Percentiles rank a stretch among this genome's conserved stretches.
Evolutionary conservation across 2,329 filamentous ascomycete genomes (phyloP).

Genomic region (Exophiala sp.): DNA sequence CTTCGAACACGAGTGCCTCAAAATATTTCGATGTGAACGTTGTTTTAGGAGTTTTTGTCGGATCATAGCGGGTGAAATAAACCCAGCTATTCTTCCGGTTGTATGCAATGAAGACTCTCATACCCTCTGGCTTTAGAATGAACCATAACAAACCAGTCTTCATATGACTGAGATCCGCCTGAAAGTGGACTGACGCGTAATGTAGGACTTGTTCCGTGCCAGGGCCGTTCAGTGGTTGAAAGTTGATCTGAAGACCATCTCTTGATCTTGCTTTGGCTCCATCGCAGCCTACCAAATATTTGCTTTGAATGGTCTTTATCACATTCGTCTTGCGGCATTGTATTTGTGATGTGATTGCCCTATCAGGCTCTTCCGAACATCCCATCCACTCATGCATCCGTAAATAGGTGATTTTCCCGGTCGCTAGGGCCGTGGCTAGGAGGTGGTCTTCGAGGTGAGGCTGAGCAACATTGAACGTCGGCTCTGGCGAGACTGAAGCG

Average conservation of each 20-base stretch:
- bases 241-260: conserved; percentile 2
- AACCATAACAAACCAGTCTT: conserved; percentile 9
- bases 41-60: not conserved
- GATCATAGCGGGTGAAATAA: conserved; percentile 4
- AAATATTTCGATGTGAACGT: conserved; percentile 8
- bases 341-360: not conserved
- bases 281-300: conserved; percentile 12
- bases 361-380: conserved; percentile 1
- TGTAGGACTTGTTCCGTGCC: not conserved
- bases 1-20: not conserved
- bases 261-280: conserved; percentile 8
- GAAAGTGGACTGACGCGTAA: conserved; percentile 10
- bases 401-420: conserved; percentile 4
- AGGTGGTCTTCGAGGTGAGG: conserved; percentile 9
- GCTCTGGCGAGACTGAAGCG: conserved; percentile 1
- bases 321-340: not conserved
- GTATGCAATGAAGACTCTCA: conserved; percentile 9
- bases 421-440: not conserved
- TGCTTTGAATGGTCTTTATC: not conserved
- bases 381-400: conserved; percentile 4
- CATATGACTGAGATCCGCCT: not conserved
- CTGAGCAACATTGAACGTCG: conserved; percentile 10
- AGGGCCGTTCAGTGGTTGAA: not conserved
- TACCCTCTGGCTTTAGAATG: conserved; percentile 4
- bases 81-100: conserved; percentile 12